Evolutionary conservation across 2,329 filamentous ascomycete genomes (phyloP), one percentile per base, ranked within the genome.

Genomic region (Verticillium albo-atrum): DNA sequence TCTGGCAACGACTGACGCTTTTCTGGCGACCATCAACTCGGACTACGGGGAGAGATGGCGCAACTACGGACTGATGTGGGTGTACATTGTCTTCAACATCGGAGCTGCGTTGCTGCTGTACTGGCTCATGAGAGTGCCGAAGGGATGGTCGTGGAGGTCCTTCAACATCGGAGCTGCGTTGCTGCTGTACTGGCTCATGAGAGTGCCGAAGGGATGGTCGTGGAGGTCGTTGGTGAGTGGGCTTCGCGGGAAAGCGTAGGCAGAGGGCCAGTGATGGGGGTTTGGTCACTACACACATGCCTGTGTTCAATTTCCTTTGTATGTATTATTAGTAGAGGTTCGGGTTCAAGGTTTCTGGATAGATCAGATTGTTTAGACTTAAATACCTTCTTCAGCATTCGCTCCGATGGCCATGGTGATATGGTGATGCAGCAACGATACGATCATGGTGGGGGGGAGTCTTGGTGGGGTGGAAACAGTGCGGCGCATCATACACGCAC

Each of bases 61-160:
- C 57, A 80, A 86, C 58, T 83, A 79, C 56, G 83, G 82, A 0
- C 70, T 86, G 3, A 71, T 83, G 32, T 84, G 80, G 72, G 76
- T 75, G 0, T 85, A 82, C 56, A 74, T 82, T 23, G 66, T 73
- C 2, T 81, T 82, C 64, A 84, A 84, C 51, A 63, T 80, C n/a
- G 69, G 71, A n/a, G 78, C 74, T 1, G 80, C 81, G 0, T 66
- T 83, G 15, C 68, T 72, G 0, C 67, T 83, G 28, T 84, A 84
- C 63, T 83, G 76, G 76, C 50, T 79, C 59, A 70, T 68, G 1
- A 63, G 75, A 25, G 73, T 77, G 12, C 70, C 70, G 1, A 69
- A 63, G 17, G n/a, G n/a, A n/a, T n/a, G n/a, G n/a, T n/a, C n/a
- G n/a, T n/a, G n/a, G n/a, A n/a, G n/a, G n/a, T n/a, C n/a, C 2